Evolutionary conservation across 78 protist genomes (phyloP), one percentile per base, ranked within the genome.

Genomic region (Dictyostelium capitatum): DNA sequence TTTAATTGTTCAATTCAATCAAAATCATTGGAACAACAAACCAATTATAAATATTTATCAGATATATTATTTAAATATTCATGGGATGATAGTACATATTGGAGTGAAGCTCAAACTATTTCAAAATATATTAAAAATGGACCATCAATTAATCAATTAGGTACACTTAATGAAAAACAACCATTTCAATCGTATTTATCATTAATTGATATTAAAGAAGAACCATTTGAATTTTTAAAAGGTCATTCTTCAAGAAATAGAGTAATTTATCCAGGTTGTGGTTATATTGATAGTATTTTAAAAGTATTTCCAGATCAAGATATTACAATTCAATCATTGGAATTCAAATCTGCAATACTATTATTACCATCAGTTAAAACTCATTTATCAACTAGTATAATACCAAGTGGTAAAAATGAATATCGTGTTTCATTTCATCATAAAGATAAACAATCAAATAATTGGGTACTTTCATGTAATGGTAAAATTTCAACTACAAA

Each of bases 231-330:
- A 48, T 47, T 20, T 41, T 47, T 83, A n/a, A 83, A 83, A 37
- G 91, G 81, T 23, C 91, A 83, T 48, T 25, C 54, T 11, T 28
- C 75, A 2, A n/a, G n/a, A n/a, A n/a, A n/a, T n/a, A n/a, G n/a
- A n/a, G n/a, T n/a, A n/a, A n/a, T n/a, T n/a, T 72, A 72, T 9
- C 81, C 81, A 8, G 90, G 90, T 32, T 48, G 80, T 37, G 80
- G 73, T n/a, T 83, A 72, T 72, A 54, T 83, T 23, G 81, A 72
- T 28, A 69, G 41, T 64, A 51, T 82, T 3, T 41, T 82, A 43
- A 51, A 78, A 11, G 25, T 54, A 0, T 74, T 19, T 50, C 46
- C 78, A 70, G n/a, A 47, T 50, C 59, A 43, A 47, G 59, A 74
- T 74, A 1, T 74, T 17, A 10, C 14, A 7, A 83, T 83, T 37